phyloP scores from a whole-genome alignment of 345 rosid species.

The Isatis tinctoria region DNA sequence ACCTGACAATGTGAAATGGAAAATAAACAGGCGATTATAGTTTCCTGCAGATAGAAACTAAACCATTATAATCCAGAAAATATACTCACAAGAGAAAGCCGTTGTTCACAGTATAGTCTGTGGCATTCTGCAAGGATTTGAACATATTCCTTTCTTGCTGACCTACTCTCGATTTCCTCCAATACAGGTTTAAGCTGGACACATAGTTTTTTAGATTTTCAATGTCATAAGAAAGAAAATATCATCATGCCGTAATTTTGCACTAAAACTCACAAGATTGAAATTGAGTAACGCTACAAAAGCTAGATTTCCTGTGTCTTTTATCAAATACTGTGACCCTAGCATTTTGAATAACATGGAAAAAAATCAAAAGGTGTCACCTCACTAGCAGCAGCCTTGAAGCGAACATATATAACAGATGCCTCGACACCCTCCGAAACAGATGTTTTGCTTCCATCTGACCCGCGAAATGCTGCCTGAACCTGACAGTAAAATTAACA shows the following conservation, averaged over 20 bases:
- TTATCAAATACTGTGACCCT: not conserved
- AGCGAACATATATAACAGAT: conserved; percentile 88
- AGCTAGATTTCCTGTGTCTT: not conserved
- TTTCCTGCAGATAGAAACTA: conserved; percentile 15
- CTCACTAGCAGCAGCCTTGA: conserved; percentile 97
- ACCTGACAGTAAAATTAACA: conserved; percentile 47
- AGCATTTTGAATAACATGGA: not conserved
- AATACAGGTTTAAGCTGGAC: conserved; percentile 86
- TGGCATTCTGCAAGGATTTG: conserved; percentile 91
- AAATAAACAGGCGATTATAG: not conserved
- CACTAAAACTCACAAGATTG: conserved; percentile 11
- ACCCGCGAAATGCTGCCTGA: conserved; percentile 71
- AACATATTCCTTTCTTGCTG: conserved; percentile 82
- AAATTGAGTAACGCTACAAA: not conserved
- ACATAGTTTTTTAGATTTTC: not conserved
- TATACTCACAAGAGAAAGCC: conserved; percentile 77
- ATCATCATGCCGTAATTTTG: not conserved
- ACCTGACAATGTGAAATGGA: conserved; percentile 43
- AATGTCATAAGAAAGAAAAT: not conserved
- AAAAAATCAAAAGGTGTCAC: conserved; percentile 33
- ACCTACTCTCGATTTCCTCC: conserved; percentile 91
- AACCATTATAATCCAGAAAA: conserved; percentile 2
- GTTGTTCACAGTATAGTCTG: conserved; percentile 87
- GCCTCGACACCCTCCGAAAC: conserved; percentile 97
- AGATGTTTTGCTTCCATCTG: conserved; percentile 60